These are phyloP conservation scores for Geum urbanum DNA, from an alignment of 306 rosid species.

Conservation along the genomic window DNA sequence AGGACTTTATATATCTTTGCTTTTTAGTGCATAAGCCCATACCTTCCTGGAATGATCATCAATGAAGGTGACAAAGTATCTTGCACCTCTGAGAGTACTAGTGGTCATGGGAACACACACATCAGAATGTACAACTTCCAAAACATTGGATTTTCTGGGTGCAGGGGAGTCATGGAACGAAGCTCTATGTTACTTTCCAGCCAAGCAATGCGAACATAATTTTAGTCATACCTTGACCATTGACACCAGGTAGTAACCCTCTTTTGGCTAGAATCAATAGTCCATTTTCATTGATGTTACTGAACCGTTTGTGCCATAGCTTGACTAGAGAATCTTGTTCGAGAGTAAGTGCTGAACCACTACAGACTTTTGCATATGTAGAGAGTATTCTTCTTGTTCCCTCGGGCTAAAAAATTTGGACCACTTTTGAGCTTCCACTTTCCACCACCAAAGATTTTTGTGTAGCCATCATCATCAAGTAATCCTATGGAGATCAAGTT, in stretches of 20 bases:
- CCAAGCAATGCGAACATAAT: neutral
- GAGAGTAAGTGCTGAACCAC: neutral
- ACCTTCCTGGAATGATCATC: slow-evolving; percentile 13
- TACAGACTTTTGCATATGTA: neutral
- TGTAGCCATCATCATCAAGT: neutral
- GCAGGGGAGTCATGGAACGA: neutral
- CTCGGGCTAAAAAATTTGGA: neutral
- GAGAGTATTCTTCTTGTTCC: neutral
- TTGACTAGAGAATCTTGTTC: neutral
- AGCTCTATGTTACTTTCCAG: neutral
- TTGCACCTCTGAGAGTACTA: neutral
- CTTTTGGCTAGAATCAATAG: neutral
- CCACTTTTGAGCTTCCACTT: slow-evolving; percentile 5
- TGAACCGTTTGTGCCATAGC: slow-evolving; percentile 8
- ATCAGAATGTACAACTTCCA: neutral
- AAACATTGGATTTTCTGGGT: neutral
- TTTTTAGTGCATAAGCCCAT: neutral
- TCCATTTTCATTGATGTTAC: slow-evolving; percentile 6
- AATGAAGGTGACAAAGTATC: neutral
- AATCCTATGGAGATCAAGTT: neutral
- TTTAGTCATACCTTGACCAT: neutral
- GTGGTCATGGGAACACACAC: neutral
- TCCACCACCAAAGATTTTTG: neutral
- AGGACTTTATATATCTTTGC: slow-evolving; percentile 1
- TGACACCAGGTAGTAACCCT: neutral